These are phyloP conservation scores for Leptomonas seymouri DNA, from an alignment of 208 protist species.

Conservation along the genomic window DNA sequence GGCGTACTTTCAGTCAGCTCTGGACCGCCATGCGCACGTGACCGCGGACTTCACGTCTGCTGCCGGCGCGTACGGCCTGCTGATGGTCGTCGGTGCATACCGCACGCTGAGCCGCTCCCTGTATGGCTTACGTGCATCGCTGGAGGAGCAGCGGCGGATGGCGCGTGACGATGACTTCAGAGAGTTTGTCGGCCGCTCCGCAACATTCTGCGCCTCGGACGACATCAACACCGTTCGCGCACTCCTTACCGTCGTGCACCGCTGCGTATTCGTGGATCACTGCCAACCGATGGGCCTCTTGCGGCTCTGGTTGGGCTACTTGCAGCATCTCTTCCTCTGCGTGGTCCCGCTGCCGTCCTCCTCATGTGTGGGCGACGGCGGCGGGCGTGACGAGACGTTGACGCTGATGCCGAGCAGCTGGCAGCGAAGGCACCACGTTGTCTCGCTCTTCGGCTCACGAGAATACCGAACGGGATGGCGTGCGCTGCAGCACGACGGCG, in stretches of 20 bases:
- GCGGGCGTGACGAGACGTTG: constrained; percentile 28
- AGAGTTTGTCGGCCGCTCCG: constrained; percentile 51
- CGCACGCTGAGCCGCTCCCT: constrained; percentile 52
- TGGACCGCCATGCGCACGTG: constrained; percentile 11
- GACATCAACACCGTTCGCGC: constrained; percentile 54
- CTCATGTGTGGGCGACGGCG: background rate
- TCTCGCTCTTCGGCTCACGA: constrained; percentile 38
- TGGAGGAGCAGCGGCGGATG: constrained; percentile 56
- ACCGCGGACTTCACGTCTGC: constrained; percentile 6
- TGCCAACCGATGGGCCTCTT: constrained; percentile 57
- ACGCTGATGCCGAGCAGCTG: constrained; percentile 47
- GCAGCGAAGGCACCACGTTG: constrained; percentile 30
- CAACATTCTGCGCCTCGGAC: constrained; percentile 63
- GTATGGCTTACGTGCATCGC: constrained; percentile 41
- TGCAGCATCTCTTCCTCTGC: constrained; percentile 66
- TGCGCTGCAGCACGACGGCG: constrained; percentile 33
- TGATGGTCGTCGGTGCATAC: constrained; percentile 64
- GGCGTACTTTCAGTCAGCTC: constrained; percentile 2
- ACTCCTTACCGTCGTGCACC: constrained; percentile 57
- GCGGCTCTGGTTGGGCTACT: constrained; percentile 74
- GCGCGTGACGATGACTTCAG: constrained; percentile 37
- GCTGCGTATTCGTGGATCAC: constrained; percentile 60
- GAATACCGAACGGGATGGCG: constrained; percentile 50
- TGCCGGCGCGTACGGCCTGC: constrained; percentile 49
- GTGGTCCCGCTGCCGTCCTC: constrained; percentile 49